phyloP scores from a whole-genome alignment of 352 stramenopile species.

The Pythium aristosporum region DNA sequence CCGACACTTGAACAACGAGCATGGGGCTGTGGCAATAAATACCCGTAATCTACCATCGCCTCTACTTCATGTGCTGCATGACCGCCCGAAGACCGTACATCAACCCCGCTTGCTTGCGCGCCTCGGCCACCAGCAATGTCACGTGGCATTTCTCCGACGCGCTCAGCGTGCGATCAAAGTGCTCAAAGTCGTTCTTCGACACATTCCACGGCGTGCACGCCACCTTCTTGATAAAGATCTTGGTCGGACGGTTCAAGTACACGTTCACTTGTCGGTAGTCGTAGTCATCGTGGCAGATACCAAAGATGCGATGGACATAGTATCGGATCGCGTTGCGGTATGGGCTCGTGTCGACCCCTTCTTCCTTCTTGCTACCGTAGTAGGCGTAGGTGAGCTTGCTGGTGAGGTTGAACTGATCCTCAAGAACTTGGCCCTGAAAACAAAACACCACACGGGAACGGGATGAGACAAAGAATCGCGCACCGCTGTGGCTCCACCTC shows the following conservation, averaged over 20 bases:
- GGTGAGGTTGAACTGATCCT: constrained; percentile 87
- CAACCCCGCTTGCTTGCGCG: constrained; percentile 83
- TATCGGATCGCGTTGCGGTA: constrained; percentile 87
- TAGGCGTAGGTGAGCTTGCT: constrained; percentile 83
- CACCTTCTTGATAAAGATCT: constrained; percentile 88
- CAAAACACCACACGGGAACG: not conserved
- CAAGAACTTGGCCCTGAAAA: constrained; percentile 64
- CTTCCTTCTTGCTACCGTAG: constrained; percentile 58
- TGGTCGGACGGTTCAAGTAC: constrained; percentile 80
- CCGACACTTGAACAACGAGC: not conserved
- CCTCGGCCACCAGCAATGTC: constrained; percentile 78
- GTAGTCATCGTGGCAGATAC: constrained; percentile 89
- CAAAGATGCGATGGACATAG: constrained; percentile 87
- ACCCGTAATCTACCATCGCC: not conserved
- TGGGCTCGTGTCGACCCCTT: constrained; percentile 70
- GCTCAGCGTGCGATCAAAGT: constrained; percentile 80
- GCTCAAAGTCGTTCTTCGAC: constrained; percentile 72
- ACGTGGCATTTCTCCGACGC: constrained; percentile 86
- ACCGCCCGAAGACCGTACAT: constrained; percentile 86
- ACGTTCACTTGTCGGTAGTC: constrained; percentile 85
- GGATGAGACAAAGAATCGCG: too few relatives aligned
- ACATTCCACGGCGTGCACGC: constrained; percentile 86
- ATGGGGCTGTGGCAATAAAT: not conserved
- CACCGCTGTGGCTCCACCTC: not conserved
- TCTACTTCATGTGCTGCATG: constrained; percentile 74